Conservation (phyloP, 225 moss, liverwort and hornwort genomes). For the Physcomitrellopsis africana region DNA sequence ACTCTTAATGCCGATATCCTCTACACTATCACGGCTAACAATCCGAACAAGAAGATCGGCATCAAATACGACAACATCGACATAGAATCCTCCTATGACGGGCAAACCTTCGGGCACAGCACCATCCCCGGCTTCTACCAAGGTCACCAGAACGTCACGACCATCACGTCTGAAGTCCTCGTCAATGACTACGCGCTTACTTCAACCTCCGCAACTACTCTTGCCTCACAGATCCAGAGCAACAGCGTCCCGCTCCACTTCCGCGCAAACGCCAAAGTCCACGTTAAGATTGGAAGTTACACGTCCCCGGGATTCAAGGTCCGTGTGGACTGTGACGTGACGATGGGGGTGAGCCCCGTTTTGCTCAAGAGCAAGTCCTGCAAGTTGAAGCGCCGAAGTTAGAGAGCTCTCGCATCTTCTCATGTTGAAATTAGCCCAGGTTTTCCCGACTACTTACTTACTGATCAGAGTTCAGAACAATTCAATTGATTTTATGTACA, state of each 20-base stretch:
- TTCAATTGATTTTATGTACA: no score
- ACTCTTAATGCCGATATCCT: conserved; percentile 45
- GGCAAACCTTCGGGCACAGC: conserved; percentile 48
- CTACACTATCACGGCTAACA: conserved; percentile 64
- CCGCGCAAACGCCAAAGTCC: conserved; percentile 42
- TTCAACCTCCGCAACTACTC: conserved; percentile 16
- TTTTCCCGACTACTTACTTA: no score
- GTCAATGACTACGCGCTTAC: conserved; percentile 21
- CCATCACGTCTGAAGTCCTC: conserved; percentile 24
- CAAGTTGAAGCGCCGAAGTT: conserved; percentile 22
- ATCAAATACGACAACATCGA: conserved; percentile 77
- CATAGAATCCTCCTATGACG: conserved; percentile 47
- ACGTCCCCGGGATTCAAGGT: conserved; percentile 52
- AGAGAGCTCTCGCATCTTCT: background rate
- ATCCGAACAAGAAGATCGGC: conserved; percentile 83
- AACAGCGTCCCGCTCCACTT: conserved; percentile 38
- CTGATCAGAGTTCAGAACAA: no score
- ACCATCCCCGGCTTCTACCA: conserved; percentile 72
- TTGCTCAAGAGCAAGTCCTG: conserved; percentile 41
- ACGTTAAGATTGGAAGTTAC: conserved; percentile 47
- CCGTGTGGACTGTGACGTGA: conserved; percentile 47
- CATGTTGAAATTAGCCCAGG: no score
- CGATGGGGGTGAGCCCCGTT: conserved; percentile 35
- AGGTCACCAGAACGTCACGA: conserved; percentile 72
- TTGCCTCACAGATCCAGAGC: conserved; percentile 22